These are phyloP conservation scores for Sclerotinia subarctica DNA, from an alignment of 2,329 filamentous ascomycete species.

Conservation along the genomic window DNA sequence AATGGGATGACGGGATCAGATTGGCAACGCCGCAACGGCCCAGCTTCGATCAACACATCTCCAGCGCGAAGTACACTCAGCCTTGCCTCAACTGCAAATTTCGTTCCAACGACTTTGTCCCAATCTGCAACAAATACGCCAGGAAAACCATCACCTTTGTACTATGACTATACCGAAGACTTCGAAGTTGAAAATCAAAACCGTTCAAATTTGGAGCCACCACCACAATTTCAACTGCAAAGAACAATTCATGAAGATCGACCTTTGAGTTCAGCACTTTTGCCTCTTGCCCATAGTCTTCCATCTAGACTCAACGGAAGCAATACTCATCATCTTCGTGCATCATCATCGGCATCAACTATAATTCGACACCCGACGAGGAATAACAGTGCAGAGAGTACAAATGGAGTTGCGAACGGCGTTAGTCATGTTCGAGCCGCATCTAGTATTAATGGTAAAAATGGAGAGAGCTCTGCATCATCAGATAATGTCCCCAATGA, in stretches of 20 bases:
- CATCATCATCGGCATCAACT: conserved; percentile 25
- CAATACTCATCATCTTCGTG: conserved; percentile 20
- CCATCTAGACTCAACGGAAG: conserved; percentile 14
- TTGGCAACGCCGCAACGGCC: conserved; percentile 29
- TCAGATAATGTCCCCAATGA: conserved; percentile 8
- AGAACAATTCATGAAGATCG: conserved; percentile 36
- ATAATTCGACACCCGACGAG: conserved; percentile 19
- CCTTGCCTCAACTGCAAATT: conserved; percentile 36
- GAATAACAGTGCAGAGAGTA: conserved; percentile 3
- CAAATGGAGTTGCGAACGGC: not conserved
- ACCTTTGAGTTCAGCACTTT: conserved; percentile 27
- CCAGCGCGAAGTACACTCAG: conserved; percentile 36
- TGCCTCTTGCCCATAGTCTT: conserved; percentile 18
- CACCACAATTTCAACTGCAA: conserved; percentile 34
- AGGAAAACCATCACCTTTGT: conserved; percentile 35
- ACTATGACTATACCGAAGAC: conserved; percentile 40
- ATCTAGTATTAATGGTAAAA: not conserved
- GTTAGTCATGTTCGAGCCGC: not conserved
- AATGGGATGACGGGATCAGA: conserved; percentile 26
- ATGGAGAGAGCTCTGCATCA: not conserved
- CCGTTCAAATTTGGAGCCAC: conserved; percentile 25
- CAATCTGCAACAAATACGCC: conserved; percentile 34
- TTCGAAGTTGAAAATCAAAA: conserved; percentile 34
- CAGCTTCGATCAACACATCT: conserved; percentile 33
- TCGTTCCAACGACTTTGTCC: conserved; percentile 24